Evolutionary conservation across 441 rosid species (phyloP).

Genomic region (Cnidoscolus chayamansa): DNA sequence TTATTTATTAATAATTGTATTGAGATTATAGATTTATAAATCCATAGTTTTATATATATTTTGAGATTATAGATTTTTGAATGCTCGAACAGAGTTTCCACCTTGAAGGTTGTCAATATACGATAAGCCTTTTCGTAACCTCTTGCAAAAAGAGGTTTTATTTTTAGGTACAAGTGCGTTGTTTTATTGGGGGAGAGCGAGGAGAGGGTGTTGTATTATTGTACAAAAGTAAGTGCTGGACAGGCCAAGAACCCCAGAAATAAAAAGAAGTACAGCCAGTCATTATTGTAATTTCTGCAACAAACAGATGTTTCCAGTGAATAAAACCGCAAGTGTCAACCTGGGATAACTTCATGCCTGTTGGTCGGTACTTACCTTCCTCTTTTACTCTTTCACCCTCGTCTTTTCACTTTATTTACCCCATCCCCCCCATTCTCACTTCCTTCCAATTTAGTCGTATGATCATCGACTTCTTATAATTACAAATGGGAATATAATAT

Average conservation of each 20-base stretch:
- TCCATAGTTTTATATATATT: too few species aligned
- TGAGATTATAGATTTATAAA: too few species aligned
- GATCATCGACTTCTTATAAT: too few species aligned
- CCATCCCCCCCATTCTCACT: neutral
- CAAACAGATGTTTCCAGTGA: conserved; percentile 7
- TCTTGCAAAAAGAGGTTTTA: too few species aligned
- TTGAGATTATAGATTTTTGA: too few species aligned
- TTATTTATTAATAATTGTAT: too few species aligned
- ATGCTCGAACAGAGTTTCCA: too few species aligned
- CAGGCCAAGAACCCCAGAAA: neutral
- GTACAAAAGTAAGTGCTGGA: neutral
- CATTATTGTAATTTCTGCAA: conserved; percentile 11
- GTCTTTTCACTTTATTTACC: neutral
- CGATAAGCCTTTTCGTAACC: too few species aligned
- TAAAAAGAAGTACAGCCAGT: neutral
- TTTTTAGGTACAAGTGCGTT: too few species aligned
- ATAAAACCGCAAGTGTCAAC: conserved; percentile 29
- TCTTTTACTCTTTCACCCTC: neutral
- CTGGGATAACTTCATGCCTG: conserved; percentile 23
- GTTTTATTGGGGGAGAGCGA: too few species aligned
- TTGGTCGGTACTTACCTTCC: conserved; percentile 15
- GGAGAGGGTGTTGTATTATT: neutral
- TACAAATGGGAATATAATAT: neutral
- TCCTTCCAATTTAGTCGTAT: too few species aligned
- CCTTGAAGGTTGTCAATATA: too few species aligned